Evolutionary conservation across 768 basidiomycete species (phyloP).

Genomic region (Kwoniella botswanensis): DNA sequence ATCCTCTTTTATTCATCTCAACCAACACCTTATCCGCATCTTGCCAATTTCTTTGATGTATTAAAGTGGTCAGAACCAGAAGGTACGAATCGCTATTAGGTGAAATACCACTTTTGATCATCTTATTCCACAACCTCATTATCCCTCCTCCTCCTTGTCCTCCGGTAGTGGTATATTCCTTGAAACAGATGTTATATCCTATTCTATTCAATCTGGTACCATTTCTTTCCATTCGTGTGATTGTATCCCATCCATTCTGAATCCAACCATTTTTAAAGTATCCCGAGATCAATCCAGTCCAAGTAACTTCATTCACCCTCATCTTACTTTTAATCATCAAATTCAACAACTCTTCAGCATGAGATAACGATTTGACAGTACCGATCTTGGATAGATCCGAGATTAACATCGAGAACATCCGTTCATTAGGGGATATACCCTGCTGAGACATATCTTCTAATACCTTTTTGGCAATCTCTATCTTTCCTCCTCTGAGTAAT

Average conservation of each 20-base stretch:
- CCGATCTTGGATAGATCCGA: slow-evolving; percentile 70
- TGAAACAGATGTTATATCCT: slow-evolving; percentile 78
- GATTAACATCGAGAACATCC: slow-evolving; percentile 80
- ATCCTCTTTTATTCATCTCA: slow-evolving; percentile 66
- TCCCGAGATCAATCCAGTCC: slow-evolving; percentile 76
- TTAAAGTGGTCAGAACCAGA: slow-evolving; percentile 71
- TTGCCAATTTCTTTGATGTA: slow-evolving; percentile 66
- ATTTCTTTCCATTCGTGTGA: slow-evolving; percentile 64
- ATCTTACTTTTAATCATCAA: slow-evolving; percentile 67
- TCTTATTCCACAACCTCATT: slow-evolving; percentile 37
- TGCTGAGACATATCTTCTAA: slow-evolving; percentile 76
- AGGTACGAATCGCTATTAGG: slow-evolving; percentile 75
- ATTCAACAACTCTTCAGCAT: slow-evolving; percentile 72
- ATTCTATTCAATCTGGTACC: slow-evolving; percentile 67
- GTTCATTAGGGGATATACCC: slow-evolving; percentile 73
- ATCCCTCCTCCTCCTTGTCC: neutral
- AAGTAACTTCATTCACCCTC: slow-evolving; percentile 77
- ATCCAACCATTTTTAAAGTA: slow-evolving; percentile 69
- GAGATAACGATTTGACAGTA: slow-evolving; percentile 64
- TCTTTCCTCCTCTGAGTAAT: slow-evolving; percentile 69
- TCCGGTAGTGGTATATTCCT: slow-evolving; percentile 59
- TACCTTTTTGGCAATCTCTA: slow-evolving; percentile 70
- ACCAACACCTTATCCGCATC: slow-evolving; percentile 67
- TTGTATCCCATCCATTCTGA: slow-evolving; percentile 46
- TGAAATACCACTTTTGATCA: slow-evolving; percentile 63